Evolutionary conservation across 2,329 filamentous ascomycete genomes (phyloP).

Genomic region (Chaetomiaceae sp.): DNA sequence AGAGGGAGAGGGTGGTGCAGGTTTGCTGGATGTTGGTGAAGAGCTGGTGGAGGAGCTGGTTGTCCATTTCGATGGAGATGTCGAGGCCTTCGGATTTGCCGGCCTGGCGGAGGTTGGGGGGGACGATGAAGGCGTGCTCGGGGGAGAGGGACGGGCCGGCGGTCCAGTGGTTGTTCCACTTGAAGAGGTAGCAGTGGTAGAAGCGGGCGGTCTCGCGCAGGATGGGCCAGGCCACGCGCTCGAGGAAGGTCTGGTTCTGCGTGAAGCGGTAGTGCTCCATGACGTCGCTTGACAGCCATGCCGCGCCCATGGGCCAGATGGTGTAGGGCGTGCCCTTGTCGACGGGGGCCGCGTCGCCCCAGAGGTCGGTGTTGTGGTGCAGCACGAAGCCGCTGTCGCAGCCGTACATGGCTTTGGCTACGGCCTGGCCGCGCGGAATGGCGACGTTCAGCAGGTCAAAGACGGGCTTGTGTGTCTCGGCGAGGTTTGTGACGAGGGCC

Average conservation of each 20-base stretch:
- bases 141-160: constrained; percentile 29
- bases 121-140: constrained; percentile 23
- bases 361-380: constrained; percentile 25
- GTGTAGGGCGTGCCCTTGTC: constrained; percentile 26
- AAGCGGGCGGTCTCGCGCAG: constrained; percentile 31
- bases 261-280: constrained; percentile 38
- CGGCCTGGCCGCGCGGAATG: constrained; percentile 19
- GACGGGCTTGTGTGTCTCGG: constrained; percentile 34
- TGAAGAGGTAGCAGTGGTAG: constrained; percentile 31
- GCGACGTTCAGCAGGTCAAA: constrained; percentile 36
- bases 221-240: constrained; percentile 26
- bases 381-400: constrained; percentile 15
- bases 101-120: not conserved
- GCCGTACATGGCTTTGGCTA: constrained; percentile 22
- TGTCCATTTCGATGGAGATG: constrained; percentile 14
- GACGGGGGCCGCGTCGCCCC: constrained; percentile 22
- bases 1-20: not conserved
- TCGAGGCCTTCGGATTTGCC: constrained; percentile 7
- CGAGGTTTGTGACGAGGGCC: constrained; percentile 26
- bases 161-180: constrained; percentile 27
- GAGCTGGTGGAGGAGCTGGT: constrained; percentile 6
- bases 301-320: constrained; percentile 38
- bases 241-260: constrained; percentile 30
- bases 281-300: constrained; percentile 38
- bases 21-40: not conserved